Evolutionary conservation across 768 basidiomycete species (phyloP).

Genomic region (Xerocomus brunneocitrinus): DNA sequence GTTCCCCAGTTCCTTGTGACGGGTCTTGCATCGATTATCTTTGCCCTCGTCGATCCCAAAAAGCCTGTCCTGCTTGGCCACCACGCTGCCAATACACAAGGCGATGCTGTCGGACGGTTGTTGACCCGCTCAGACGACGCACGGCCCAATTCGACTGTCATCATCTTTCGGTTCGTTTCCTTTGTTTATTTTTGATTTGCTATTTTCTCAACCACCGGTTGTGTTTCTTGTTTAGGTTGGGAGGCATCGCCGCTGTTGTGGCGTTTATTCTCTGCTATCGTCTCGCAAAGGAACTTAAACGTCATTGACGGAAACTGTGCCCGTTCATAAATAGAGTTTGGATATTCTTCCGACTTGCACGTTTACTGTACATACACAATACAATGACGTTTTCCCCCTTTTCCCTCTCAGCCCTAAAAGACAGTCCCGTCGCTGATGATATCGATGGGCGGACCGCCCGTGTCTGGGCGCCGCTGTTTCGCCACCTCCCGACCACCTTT

Average conservation of each 20-base stretch:
- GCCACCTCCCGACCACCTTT: slow-evolving; percentile 95
- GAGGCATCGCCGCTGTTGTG: slow-evolving; percentile 50
- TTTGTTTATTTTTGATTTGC: background rate
- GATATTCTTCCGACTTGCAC: background rate
- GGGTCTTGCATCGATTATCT: slow-evolving; percentile 78
- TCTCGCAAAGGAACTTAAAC: slow-evolving; percentile 49
- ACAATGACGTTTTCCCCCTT: background rate
- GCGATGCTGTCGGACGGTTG: slow-evolving; percentile 5
- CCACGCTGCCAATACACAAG: background rate
- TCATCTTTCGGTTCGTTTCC: slow-evolving; percentile 64
- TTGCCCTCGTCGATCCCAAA: slow-evolving; percentile 75
- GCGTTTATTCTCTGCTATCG: slow-evolving; percentile 53
- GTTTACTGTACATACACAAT: background rate
- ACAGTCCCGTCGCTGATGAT: slow-evolving; percentile 84
- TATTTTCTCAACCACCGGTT: background rate
- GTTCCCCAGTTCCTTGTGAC: slow-evolving; percentile 93
- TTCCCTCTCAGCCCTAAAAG: slow-evolving; percentile 41
- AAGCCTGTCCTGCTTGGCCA: slow-evolving; percentile 32
- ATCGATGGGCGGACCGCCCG: slow-evolving; percentile 81
- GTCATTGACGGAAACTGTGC: slow-evolving; percentile 12
- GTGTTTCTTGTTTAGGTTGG: slow-evolving; percentile 37
- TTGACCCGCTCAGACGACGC: slow-evolving; percentile 10
- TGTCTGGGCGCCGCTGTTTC: slow-evolving; percentile 62
- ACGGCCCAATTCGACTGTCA: slow-evolving; percentile 65
- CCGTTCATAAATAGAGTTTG: background rate